Evolutionary conservation across 2,329 filamentous ascomycete genomes (phyloP), one percentile per base, ranked within the genome.

Genomic region (Claviceps monticola): DNA sequence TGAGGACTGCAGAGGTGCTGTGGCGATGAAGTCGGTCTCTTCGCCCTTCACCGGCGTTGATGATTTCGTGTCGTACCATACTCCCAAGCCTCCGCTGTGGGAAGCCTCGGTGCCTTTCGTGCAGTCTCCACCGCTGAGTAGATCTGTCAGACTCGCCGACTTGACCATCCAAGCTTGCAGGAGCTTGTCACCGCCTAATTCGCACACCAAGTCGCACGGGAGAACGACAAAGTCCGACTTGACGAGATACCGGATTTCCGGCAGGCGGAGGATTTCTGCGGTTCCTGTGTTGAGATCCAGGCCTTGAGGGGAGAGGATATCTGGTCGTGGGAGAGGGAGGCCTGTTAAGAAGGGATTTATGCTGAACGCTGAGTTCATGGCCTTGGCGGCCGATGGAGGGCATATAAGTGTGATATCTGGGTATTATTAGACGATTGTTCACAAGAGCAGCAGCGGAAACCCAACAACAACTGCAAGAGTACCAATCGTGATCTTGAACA

Each of bases 141-240:
- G 73, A 68, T 71, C 80, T 58, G 68, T 77, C 66, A 91, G 73
- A 39, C 83, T 86, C 16, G 81, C 83, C 48, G 88, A 80, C 59
- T 86, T 82, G 34, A 90, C 80, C 84, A 96, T 90, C 89, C 93
- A 98, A 54, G 90, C 82, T 66, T 96, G 88, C 2, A 95, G 70
- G 21, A 97, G 74, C 56, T 83, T 80, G 59, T 89, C 85, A 13
- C 89, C 90, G 2, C 86, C 83, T 16, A 97, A 72, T 62, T 95
- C 90, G 64, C 89, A 96, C 41, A 98, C 82, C 6, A 98, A 74
- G 65, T 98, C 93, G 67, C 93, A 98, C 0, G 93, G 91, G 4
- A 98, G 73, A 3, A 97, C 80, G 26, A 96, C 72, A 62, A 98
- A 97, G 68, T 98, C 88, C 13, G 82, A 81, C 51, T 80, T 88